Conservation (phyloP, 1,139 yeast genomes). For the Zygoascus meyerae region DNA sequence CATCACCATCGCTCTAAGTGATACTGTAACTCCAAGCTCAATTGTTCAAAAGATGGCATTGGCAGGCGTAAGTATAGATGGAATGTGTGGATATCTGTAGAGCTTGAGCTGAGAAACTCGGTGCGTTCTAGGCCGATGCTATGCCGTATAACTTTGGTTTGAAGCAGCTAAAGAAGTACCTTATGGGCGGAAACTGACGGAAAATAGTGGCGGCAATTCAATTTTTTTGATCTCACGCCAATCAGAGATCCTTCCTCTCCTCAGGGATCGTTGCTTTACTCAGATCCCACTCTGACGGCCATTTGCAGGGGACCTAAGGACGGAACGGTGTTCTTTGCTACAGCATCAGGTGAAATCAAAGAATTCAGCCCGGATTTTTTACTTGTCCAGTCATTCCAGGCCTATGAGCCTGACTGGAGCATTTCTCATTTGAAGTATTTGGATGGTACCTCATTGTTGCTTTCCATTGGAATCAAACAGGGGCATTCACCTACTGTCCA, state of each 20-base stretch:
- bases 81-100: neutral
- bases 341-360: constrained; percentile 50
- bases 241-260: constrained; percentile 73
- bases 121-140: too few relatives aligned
- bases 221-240: constrained; percentile 78
- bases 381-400: constrained; percentile 47
- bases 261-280: constrained; percentile 54
- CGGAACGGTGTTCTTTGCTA: constrained; percentile 51
- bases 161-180: too few relatives aligned
- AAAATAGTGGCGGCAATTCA: constrained; percentile 73
- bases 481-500: constrained; percentile 64
- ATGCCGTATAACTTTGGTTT: too few relatives aligned
- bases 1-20: neutral
- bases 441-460: constrained; percentile 44
- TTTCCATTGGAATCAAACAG: constrained; percentile 65
- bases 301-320: constrained; percentile 47
- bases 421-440: constrained; percentile 52
- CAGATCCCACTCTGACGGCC: constrained; percentile 67
- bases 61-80: constrained; percentile 17
- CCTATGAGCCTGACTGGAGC: constrained; percentile 54
- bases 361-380: constrained; percentile 50
- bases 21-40: too few relatives aligned
- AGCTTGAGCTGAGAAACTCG: too few relatives aligned
- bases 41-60: constrained; percentile 16
- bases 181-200: neutral